Conservation (phyloP, 192 early-diverging fungal genomes). For the Backusella tuberculispora region DNA sequence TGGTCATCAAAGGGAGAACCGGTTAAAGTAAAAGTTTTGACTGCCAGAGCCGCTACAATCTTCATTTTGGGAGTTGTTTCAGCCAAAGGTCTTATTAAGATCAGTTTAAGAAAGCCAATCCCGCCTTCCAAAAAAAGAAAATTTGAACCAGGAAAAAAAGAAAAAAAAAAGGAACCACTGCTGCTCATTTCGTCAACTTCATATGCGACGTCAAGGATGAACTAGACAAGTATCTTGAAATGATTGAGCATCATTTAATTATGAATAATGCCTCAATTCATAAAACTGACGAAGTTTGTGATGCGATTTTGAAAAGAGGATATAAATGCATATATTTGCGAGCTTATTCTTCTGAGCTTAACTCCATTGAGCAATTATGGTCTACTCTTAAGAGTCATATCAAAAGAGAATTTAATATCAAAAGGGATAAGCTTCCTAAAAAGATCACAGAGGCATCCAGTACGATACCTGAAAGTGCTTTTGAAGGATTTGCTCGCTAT, state of each 20-base stretch:
- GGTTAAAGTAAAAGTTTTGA: conserved; percentile 17
- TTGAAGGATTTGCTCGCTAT: too few relatives aligned
- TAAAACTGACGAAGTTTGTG: background rate
- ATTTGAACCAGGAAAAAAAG: background rate
- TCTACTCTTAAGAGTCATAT: too few relatives aligned
- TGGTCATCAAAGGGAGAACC: conserved; percentile 16
- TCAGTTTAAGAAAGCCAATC: conserved; percentile 19
- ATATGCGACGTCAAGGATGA: background rate
- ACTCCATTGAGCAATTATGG: too few relatives aligned
- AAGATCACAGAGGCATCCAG: too few relatives aligned
- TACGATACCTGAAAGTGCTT: too few relatives aligned
- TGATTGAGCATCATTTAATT: conserved; percentile 22
- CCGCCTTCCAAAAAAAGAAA: conserved; percentile 13
- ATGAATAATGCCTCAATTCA: conserved; percentile 22
- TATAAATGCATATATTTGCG: conserved; percentile 17
- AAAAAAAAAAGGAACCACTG: background rate
- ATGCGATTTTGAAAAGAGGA: background rate
- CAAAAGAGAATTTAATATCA: too few relatives aligned
- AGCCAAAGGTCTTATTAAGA: conserved; percentile 18
- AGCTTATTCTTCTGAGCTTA: conserved; percentile 1
- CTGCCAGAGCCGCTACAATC: background rate
- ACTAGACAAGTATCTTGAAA: conserved; percentile 20
- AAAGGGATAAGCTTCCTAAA: too few relatives aligned
- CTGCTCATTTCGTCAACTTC: background rate
- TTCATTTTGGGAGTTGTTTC: conserved; percentile 21